phyloP scores from a whole-genome alignment of 306 rosid genomes.

The Cicer pinnatifidum region DNA sequence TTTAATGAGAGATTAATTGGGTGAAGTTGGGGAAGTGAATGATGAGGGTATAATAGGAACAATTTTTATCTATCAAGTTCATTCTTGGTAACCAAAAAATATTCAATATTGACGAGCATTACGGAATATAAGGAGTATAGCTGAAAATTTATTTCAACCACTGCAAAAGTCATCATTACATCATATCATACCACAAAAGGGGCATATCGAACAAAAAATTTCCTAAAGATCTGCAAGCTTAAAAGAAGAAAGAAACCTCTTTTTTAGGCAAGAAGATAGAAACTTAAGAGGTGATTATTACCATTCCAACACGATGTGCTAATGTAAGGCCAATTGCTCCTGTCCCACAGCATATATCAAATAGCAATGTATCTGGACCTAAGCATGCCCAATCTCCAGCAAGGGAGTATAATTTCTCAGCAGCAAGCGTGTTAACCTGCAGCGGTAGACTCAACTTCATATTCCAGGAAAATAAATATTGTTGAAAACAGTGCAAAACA shows the following conservation, averaged over 20 bases:
- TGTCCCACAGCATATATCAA: constrained; percentile 96
- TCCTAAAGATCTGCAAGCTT: constrained; percentile 16
- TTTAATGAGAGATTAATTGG: no score
- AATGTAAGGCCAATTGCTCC: constrained; percentile 98
- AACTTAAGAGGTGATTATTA: constrained; percentile 59
- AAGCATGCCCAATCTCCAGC: constrained; percentile 98
- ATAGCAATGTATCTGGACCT: constrained; percentile 87
- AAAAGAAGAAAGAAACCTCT: neutral
- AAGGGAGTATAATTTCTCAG: constrained; percentile 92
- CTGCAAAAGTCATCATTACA: constrained; percentile 24
- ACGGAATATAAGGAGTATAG: neutral
- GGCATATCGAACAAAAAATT: constrained; percentile 13
- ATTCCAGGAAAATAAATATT: constrained; percentile 17
- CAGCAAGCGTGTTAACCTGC: constrained; percentile 95
- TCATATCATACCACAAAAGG: constrained; percentile 28
- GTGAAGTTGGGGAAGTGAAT: no score
- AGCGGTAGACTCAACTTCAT: constrained; percentile 38
- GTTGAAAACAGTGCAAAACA: constrained; percentile 30
- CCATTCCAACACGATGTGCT: constrained; percentile 96
- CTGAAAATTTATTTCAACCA: constrained; percentile 16
- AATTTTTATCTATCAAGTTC: no score
- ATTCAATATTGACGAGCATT: no score
- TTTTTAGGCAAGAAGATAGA: neutral
- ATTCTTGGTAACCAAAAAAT: no score
- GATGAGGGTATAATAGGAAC: no score